Evolutionary conservation across 768 basidiomycete species (phyloP).

Genomic region (Phanerochaete sordida): DNA sequence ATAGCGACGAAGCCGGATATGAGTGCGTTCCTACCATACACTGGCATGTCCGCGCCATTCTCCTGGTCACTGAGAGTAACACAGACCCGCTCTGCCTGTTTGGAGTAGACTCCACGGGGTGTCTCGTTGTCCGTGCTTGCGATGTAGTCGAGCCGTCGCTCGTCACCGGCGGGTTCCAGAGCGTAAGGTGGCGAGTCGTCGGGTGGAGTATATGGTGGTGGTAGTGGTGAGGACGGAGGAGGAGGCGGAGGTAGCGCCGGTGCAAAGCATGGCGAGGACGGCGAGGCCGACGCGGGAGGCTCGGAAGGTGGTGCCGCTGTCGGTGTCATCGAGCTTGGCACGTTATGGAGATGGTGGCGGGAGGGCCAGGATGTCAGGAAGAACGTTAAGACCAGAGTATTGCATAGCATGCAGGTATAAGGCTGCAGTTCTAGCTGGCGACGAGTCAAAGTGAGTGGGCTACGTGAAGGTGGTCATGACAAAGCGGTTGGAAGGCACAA

Average conservation of each 20-base stretch:
- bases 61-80: slow-evolving; percentile 48
- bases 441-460: background rate
- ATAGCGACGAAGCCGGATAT: slow-evolving; percentile 43
- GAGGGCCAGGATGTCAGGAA: background rate
- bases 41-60: slow-evolving; percentile 32
- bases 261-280: too few species aligned
- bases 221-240: slow-evolving; percentile 19
- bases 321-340: too few species aligned
- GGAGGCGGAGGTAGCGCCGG: background rate
- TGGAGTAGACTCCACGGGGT: slow-evolving; percentile 39
- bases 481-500: background rate
- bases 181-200: slow-evolving; percentile 57
- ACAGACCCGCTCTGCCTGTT: slow-evolving; percentile 35
- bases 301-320: background rate
- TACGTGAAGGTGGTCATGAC: background rate
- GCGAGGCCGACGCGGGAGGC: background rate
- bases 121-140: slow-evolving; percentile 18
- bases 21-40: slow-evolving; percentile 39
- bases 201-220: slow-evolving; percentile 52
- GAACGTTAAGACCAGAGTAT: too few species aligned
- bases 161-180: slow-evolving; percentile 45
- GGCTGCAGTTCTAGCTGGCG: background rate
- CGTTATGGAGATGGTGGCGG: background rate
- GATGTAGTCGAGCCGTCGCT: slow-evolving; percentile 50
- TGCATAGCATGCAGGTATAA: background rate